These are phyloP conservation scores for Marvania coccoides DNA, from an alignment of 139 green algal genomes.

Conservation along the genomic window DNA sequence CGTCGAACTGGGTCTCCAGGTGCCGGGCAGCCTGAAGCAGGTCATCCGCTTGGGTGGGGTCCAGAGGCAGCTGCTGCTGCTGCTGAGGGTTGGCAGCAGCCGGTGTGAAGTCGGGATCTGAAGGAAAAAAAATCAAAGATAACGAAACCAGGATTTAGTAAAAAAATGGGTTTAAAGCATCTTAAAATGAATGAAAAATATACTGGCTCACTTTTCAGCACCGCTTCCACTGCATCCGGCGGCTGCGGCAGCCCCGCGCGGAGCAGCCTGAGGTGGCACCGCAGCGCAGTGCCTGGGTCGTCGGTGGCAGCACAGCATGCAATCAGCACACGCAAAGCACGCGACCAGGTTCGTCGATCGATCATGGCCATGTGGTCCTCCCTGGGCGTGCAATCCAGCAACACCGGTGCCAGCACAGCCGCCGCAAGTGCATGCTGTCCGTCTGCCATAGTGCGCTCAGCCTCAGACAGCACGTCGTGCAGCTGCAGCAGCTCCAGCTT, in stretches of 20 bases:
- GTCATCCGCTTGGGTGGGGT: too few relatives aligned
- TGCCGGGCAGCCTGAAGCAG: too few relatives aligned
- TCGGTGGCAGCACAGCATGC: not conserved
- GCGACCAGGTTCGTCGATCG: not conserved
- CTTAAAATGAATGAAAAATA: too few relatives aligned
- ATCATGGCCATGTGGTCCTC: not conserved
- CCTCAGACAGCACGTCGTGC: not conserved
- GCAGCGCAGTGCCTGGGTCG: not conserved
- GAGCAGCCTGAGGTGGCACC: not conserved
- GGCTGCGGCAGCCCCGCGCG: not conserved
- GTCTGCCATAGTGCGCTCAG: not conserved
- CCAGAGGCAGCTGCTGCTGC: too few relatives aligned
- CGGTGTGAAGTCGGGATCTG: too few relatives aligned
- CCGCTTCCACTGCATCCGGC: too few relatives aligned
- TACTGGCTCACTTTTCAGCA: too few relatives aligned
- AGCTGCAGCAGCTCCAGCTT: not conserved
- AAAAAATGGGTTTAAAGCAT: conserved; percentile 2
- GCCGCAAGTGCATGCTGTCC: not conserved
- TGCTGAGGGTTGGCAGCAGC: too few relatives aligned
- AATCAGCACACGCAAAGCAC: not conserved
- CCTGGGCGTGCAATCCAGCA: not conserved
- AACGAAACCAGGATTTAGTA: too few relatives aligned
- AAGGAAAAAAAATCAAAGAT: too few relatives aligned
- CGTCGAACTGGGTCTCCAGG: too few relatives aligned
- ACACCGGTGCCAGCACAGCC: not conserved